Evolutionary conservation across 352 stramenopile species (phyloP).

Genomic region (Pythium rishiriense): DNA sequence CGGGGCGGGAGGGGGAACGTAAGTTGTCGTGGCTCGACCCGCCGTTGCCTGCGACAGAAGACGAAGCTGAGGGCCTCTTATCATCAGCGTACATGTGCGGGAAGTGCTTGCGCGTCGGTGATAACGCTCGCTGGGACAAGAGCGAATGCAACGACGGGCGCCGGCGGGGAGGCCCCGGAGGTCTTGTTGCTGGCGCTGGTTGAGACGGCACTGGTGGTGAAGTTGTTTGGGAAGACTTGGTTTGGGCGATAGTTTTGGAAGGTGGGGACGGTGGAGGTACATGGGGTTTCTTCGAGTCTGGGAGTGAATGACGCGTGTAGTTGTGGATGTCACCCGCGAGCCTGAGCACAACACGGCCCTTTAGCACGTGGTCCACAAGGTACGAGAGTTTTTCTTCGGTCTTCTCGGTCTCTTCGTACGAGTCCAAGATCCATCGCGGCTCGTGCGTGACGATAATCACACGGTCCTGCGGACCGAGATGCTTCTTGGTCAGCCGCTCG

Average conservation of each 20-base stretch:
- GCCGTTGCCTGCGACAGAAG: background rate
- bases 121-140: constrained; percentile 25
- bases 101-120: constrained; percentile 71
- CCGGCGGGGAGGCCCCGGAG: constrained; percentile 8
- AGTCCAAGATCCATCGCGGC: constrained; percentile 90
- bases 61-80: background rate
- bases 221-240: background rate
- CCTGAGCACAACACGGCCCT: constrained; percentile 70
- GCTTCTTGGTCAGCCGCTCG: constrained; percentile 72
- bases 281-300: constrained; percentile 19
- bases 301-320: constrained; percentile 90
- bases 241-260: background rate
- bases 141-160: constrained; percentile 31
- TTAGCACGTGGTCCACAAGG: constrained; percentile 70
- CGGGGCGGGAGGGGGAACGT: background rate
- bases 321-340: constrained; percentile 94
- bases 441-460: constrained; percentile 93
- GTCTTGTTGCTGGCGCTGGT: background rate
- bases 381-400: constrained; percentile 80
- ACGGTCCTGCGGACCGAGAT: constrained; percentile 78
- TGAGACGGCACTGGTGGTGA: background rate
- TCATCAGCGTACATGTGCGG: constrained; percentile 66
- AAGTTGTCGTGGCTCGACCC: background rate
- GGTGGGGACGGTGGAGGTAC: background rate
- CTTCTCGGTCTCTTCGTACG: constrained; percentile 75